Percentiles rank a stretch among this genome's conserved stretches.
phyloP scores from a whole-genome alignment of 495 filamentous ascomycete genomes.

The Talaromyces proteolyticus region DNA sequence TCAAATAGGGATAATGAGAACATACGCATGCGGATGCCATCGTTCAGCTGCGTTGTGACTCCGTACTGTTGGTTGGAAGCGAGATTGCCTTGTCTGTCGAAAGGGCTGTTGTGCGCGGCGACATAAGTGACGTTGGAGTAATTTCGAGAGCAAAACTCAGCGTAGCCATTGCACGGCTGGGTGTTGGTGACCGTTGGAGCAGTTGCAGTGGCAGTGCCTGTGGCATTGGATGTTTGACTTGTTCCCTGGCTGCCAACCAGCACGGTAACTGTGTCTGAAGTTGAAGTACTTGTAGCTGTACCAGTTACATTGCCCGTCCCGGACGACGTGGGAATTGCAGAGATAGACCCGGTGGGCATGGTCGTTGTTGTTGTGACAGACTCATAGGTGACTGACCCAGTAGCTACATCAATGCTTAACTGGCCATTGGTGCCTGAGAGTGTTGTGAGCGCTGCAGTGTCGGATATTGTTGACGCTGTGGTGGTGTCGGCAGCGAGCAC shows the following conservation, averaged over 20 bases:
- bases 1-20: slow-evolving; percentile 1
- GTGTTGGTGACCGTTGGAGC: slow-evolving; percentile 53
- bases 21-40: slow-evolving; percentile 78
- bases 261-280: slow-evolving; percentile 31
- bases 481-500: neutral
- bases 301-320: slow-evolving; percentile 26
- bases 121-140: slow-evolving; percentile 91
- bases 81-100: slow-evolving; percentile 59
- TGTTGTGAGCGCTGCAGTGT: slow-evolving; percentile 10
- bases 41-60: slow-evolving; percentile 72
- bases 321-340: slow-evolving; percentile 11
- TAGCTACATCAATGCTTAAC: neutral
- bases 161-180: slow-evolving; percentile 77
- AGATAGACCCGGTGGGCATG: slow-evolving; percentile 10
- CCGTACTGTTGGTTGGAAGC: slow-evolving; percentile 71
- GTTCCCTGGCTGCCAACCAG: slow-evolving; percentile 26
- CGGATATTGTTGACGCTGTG: slow-evolving; percentile 1
- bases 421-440: neutral
- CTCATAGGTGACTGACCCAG: slow-evolving; percentile 3
- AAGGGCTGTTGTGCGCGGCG: slow-evolving; percentile 84
- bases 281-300: slow-evolving; percentile 12
- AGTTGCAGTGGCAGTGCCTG: slow-evolving; percentile 26
- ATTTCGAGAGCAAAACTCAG: slow-evolving; percentile 73
- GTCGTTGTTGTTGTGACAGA: slow-evolving; percentile 7
- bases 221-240: slow-evolving; percentile 39